phyloP scores from a whole-genome alignment of 108 stramenopile species.

The Pseudonitzschia multiseries region DNA sequence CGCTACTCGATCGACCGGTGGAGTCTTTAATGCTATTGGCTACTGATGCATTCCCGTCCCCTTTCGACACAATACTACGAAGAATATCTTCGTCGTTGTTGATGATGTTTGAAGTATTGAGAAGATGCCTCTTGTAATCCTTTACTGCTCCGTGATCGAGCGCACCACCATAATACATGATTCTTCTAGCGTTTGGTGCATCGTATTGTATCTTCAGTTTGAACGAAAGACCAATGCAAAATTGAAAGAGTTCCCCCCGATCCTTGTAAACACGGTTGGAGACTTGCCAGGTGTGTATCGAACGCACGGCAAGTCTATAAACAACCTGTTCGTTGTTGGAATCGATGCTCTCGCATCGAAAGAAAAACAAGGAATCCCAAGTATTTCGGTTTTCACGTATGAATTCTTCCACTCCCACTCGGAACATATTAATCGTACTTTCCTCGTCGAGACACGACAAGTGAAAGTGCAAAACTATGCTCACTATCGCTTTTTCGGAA shows the following conservation, averaged over 20 bases:
- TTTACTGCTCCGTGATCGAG: slow-evolving; percentile 7
- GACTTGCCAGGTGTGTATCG: slow-evolving; percentile 69
- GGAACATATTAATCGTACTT: slow-evolving; percentile 53
- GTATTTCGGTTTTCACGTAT: slow-evolving; percentile 57
- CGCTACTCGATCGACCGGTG: too few relatives aligned
- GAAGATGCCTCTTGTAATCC: neutral
- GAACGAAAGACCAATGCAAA: slow-evolving; percentile 42
- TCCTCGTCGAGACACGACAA: slow-evolving; percentile 45
- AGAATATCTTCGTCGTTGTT: neutral
- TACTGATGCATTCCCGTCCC: neutral
- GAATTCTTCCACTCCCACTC: slow-evolving; percentile 54
- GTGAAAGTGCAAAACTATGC: slow-evolving; percentile 38
- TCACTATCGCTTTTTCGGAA: slow-evolving; percentile 61
- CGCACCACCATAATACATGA: slow-evolving; percentile 28
- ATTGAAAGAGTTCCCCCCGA: slow-evolving; percentile 52
- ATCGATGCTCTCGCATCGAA: slow-evolving; percentile 56
- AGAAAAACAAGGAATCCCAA: slow-evolving; percentile 58
- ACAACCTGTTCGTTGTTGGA: slow-evolving; percentile 39
- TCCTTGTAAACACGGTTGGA: slow-evolving; percentile 43
- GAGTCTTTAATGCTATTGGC: neutral
- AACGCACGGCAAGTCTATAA: slow-evolving; percentile 52
- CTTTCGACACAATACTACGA: neutral
- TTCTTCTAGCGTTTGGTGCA: neutral
- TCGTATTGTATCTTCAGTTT: slow-evolving; percentile 50
- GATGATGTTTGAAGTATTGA: slow-evolving; percentile 6